Base-by-base conservation (phyloP, 495 filamentous ascomycete species). In the Daldinia grandis region DNA sequence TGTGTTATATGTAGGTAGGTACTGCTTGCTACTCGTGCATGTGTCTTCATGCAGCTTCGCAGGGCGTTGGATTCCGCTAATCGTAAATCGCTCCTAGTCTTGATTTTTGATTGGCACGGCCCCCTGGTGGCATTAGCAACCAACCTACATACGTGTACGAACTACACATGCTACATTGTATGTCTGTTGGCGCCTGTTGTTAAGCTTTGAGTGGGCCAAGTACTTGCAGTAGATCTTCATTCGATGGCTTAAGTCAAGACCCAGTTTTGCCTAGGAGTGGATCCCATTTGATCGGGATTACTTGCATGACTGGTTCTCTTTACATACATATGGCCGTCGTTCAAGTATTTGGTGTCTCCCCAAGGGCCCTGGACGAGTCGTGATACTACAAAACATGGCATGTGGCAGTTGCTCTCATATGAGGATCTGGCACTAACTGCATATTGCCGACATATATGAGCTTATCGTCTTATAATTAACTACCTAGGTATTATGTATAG, bases 191-290 rank as follows among this genome's bases (percentile, higher is more conserved):
- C 62, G 62, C 40, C 51, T 63, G 51, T 66, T 15, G 56, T 54
- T 47, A 61, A 53, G 58, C 60, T 65, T 66, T 66, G 21, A 58
- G 56, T 66, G 68, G 68, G 54, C 37, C 54, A 40, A 17, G 44
- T 54, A 66, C 62, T 63, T 66, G 63, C 68, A 67, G 68, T 14
- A 66, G 68, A 71, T 71, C 68, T 58, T 57, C 63, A 66, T 66
- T 63, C 68, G 53, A 58, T 62, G 53, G 51, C 66, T 65, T 33
- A 21, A 28, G 51, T 62, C 50, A 31, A 60, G 49, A 37, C 54
- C 40, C 9, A 30, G 24, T n/a, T 58, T 40, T 66, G 40, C 35
- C 58, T 58, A 12, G 28, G 63, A 61, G 68, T 62, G 44, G 66
- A 30, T 51, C 58, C 25, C 40, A 50, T 35, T 35, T 61, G 49